Evolutionary conservation across 108 stramenopile species (phyloP).

Genomic region (Fragilaria radians): DNA sequence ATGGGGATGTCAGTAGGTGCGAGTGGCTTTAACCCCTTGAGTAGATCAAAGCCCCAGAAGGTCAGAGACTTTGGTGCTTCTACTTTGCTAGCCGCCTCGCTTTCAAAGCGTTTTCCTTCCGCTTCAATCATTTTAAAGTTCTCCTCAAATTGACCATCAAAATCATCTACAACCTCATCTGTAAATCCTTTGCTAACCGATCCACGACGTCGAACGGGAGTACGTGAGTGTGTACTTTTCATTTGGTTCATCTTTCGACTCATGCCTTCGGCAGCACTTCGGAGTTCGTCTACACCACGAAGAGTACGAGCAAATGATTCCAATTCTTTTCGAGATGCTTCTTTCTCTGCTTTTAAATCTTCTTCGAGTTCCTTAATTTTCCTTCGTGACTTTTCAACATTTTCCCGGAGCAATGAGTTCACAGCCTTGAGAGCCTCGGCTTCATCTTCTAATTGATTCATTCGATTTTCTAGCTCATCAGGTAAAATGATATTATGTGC

Average conservation of each 20-base stretch:
- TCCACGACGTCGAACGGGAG: neutral
- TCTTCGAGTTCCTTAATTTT: conserved; percentile 20
- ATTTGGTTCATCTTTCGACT: neutral
- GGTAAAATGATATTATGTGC: neutral
- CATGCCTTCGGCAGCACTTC: conserved; percentile 12
- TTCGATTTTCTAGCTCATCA: conserved; percentile 6
- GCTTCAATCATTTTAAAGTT: neutral
- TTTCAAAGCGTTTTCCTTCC: neutral
- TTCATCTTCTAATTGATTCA: conserved; percentile 21
- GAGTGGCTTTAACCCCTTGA: neutral
- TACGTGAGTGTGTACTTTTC: neutral
- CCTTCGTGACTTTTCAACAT: conserved; percentile 20
- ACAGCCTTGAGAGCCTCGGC: conserved; percentile 22
- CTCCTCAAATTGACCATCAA: conserved; percentile 1
- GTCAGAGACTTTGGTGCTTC: neutral
- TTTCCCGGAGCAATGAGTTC: conserved; percentile 9
- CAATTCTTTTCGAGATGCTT: conserved; percentile 34
- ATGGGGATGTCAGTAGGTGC: neutral
- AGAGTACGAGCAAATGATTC: conserved; percentile 42
- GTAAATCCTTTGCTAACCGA: neutral
- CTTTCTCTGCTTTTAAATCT: conserved; percentile 26
- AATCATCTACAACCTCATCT: neutral
- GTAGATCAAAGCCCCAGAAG: neutral
- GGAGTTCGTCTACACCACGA: conserved; percentile 26
- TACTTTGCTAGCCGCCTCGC: neutral